Evolutionary conservation across 2,329 filamentous ascomycete genomes (phyloP), one percentile per base, ranked within the genome.

Genomic region (Hypoxylon sp.): DNA sequence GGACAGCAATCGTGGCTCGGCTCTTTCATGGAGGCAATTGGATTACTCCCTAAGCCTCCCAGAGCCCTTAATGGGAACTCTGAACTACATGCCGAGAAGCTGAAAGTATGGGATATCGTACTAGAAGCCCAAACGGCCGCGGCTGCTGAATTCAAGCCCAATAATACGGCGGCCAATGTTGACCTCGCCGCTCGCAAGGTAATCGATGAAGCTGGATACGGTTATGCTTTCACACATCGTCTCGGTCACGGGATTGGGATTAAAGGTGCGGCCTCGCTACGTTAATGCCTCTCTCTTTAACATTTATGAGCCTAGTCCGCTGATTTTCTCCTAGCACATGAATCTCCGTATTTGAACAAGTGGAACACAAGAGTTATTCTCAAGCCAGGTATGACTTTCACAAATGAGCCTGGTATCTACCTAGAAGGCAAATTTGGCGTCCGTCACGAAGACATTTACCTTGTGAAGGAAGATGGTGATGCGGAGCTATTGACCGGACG

Each of bases 181-280:
- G 88, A 90, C 65, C 83, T 90, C 43, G 88, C 88, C 1, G 88
- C 88, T 5, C 82, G 88, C 1, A 77, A 78, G 0, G 80, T 90
- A 19, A 90, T 90, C 53, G 81, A 84, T 11, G 75, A 83, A 10
- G 87, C 86, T 0, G 88, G 87, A 0, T 90, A 90, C 64, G 87
- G 85, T 0, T 78, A 83, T 19, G 82, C 81, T 0, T 90, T 90
- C 68, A 90, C 88, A 1, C 88, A 90, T 70, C 83, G 88, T 1
- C 79, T 90, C 0, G 88, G 88, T 0, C 89, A 91, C 71, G 86
- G 88, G 1, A 89, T 91, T 51, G 89, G 88, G 0, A 89, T 91
- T 74, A 90, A 90, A 77, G 78, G 78, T 77, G 70, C 17, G 36
- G 36, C 14, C 4, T 32, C 7, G 23, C 38, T 48, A 32, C n/a